Evolutionary conservation across 306 rosid species (phyloP), one percentile per base, ranked within the genome.

Genomic region (Fagus sylvatica): DNA sequence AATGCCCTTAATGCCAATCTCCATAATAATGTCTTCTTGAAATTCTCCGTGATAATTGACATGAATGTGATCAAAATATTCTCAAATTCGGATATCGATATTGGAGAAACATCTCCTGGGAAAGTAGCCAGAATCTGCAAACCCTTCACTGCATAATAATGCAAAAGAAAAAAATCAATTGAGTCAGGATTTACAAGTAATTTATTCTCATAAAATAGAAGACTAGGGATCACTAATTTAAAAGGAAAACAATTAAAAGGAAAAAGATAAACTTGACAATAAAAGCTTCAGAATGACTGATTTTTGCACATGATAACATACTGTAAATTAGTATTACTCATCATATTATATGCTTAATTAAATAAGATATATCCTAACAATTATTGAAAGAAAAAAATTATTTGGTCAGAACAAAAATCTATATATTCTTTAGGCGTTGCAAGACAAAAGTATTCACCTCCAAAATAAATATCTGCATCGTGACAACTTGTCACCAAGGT

Each of bases 71-170:
- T 84, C 87, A 91, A 86, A 84, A 89, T 84, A 75, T 86, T 81
- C 84, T 87, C 89, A 81, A 88, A 92, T 46, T 83, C 36, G 12
- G 77, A 28, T 59, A 69, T 82, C 32, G 93, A 80, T 75, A 89
- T 75, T 43, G 93, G 91, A 81, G 91, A 92, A 87, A 53, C 73
- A 80, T 86, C 93, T 84, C 82, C 85, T 53, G 83, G 90, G 81
- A 92, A 89, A 83, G 87, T 88, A 74, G 96, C 91, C 78, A 91
- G 84, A 65, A 85, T 88, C 87, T 85, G 91, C 91, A 95, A 86
- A 68, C 98, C 93, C 85, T 87, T 91, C 76, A 88, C 98, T 95
- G 93, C 89, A 79, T 65, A 78, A 65, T 80, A 83, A 81, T 76
- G 56, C 40, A 62, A 62, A 73, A 80, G 70, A 73, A 40, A 54